Base-by-base conservation (phyloP, 345 rosid genomes). In the Corchorus capsularis region DNA sequence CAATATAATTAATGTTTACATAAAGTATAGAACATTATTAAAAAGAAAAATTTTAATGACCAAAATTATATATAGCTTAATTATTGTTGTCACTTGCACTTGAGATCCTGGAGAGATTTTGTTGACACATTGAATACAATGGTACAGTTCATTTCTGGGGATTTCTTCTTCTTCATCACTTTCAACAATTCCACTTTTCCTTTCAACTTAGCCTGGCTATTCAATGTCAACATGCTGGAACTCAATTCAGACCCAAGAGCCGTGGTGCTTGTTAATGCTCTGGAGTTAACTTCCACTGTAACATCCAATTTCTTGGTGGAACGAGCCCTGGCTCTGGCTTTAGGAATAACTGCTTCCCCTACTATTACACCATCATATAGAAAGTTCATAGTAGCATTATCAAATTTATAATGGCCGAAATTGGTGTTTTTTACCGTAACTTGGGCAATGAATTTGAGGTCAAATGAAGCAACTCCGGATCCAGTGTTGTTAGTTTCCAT, bases 181-280 rank as follows among this genome's bases (percentile, higher is more conserved):
- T 61, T 50, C 52, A 85, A 10, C 81, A 84, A 55, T 11, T 75
- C 66, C 13, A 89, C 83, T 59, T 14, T 80, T 55, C 92, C 92
- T 16, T n/a, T 77, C 64, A 89, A 27, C 63, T 55, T 35, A 1
- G 76, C 86, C 20, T 73, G 34, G 68, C 81, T 75, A 3, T 35
- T 85, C 43, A 87, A 71, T 69, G 68, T 74, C 85, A 87, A 55
- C 19, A 57, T 49, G 63, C 86, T 87, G 20, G 81, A 81, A 34
- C 63, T 75, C 13, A 80, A 9, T 46, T 84, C 90, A 14, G 63
- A 53, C 3, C 74, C 77, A 27, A 27, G 19, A 87, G 66, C 45
- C 68, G 61, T 54, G 52, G 54, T 49, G 7, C 56, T 78, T 1
- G 47, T 49, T 20, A 64, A 17, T 73, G 74, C 59, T 11, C 66